Percentiles rank a stretch among this genome's conserved stretches.
Conservation (phyloP, 2,329 filamentous ascomycete genomes). For the Trichoderma sp. region DNA sequence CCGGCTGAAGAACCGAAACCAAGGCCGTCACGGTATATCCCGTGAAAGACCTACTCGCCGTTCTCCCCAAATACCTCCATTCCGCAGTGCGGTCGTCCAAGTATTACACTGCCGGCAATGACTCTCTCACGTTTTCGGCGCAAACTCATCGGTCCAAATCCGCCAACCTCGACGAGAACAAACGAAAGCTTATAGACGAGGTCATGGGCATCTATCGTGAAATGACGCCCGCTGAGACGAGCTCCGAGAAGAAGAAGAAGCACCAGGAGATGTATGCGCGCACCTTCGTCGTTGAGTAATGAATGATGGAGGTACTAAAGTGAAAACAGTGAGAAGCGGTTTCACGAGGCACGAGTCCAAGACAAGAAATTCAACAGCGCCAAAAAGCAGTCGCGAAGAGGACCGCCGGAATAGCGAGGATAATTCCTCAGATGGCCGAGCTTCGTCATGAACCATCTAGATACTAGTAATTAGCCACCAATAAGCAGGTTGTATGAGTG, state of each 20-base stretch:
- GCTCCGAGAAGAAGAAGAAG: constrained; percentile 46
- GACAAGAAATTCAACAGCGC: constrained; percentile 48
- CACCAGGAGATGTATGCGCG: constrained; percentile 44
- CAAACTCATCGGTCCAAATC: constrained; percentile 52
- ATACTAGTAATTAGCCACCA: not conserved
- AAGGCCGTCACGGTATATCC: constrained; percentile 56
- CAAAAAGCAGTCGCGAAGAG: constrained; percentile 49
- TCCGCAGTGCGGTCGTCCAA: constrained; percentile 47
- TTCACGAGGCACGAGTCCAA: constrained; percentile 44
- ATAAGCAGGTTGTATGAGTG: not conserved
- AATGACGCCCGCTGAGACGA: constrained; percentile 46
- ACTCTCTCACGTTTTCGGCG: constrained; percentile 53
- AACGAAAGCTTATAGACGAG: constrained; percentile 47
- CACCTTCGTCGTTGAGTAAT: not conserved
- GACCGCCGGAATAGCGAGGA: constrained; percentile 25
- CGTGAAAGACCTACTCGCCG: constrained; percentile 43
- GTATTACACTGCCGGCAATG: constrained; percentile 51
- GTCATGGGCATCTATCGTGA: constrained; percentile 46
- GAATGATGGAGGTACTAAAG: not conserved
- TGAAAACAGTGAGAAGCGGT: constrained; percentile 43
- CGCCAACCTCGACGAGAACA: constrained; percentile 53
- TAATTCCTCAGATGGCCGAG: not conserved
- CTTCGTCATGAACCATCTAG: not conserved
- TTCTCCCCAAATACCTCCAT: constrained; percentile 49
- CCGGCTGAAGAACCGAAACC: constrained; percentile 50